These are phyloP conservation scores for Phaeophleospora eucalypticola DNA, from an alignment of 2,329 filamentous ascomycete species.

Conservation along the genomic window DNA sequence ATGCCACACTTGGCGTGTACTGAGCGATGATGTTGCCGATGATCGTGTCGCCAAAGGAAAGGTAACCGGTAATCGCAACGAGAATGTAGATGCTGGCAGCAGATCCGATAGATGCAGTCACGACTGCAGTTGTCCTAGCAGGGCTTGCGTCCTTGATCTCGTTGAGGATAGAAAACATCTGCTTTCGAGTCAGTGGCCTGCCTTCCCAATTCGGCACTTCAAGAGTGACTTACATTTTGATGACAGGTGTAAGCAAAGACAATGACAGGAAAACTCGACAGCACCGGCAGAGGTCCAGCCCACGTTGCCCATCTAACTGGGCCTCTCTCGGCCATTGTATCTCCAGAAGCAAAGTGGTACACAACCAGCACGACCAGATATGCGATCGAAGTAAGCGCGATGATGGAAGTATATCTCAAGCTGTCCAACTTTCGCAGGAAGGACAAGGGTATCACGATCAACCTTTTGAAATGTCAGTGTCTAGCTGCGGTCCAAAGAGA, in stretches of 20 bases:
- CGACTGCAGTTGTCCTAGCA: conserved; percentile 70
- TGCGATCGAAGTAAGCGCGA: conserved; percentile 87
- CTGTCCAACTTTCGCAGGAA: conserved; percentile 90
- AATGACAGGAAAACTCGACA: conserved; percentile 88
- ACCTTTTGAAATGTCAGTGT: conserved; percentile 48
- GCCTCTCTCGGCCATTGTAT: conserved; percentile 69
- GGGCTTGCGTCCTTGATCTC: conserved; percentile 85
- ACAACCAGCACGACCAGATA: conserved; percentile 91
- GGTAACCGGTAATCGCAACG: conserved; percentile 89
- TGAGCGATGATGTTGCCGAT: conserved; percentile 90
- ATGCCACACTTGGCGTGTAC: conserved; percentile 74
- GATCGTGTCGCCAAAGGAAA: conserved; percentile 89
- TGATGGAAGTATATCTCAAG: conserved; percentile 91
- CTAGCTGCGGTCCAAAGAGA: too few relatives aligned
- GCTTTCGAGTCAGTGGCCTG: conserved; percentile 13
- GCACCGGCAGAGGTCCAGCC: conserved; percentile 70
- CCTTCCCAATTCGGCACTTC: too few relatives aligned
- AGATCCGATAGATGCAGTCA: conserved; percentile 78
- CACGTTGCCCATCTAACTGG: conserved; percentile 72
- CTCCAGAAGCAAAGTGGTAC: conserved; percentile 78
- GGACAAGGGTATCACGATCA: conserved; percentile 88
- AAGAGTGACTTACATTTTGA: conserved; percentile 84
- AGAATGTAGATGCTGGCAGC: conserved; percentile 84
- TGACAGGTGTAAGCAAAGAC: conserved; percentile 99
- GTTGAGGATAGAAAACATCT: conserved; percentile 99